phyloP scores from a whole-genome alignment of 2,329 filamentous ascomycete genomes.

The Beauveria brongniartii region DNA sequence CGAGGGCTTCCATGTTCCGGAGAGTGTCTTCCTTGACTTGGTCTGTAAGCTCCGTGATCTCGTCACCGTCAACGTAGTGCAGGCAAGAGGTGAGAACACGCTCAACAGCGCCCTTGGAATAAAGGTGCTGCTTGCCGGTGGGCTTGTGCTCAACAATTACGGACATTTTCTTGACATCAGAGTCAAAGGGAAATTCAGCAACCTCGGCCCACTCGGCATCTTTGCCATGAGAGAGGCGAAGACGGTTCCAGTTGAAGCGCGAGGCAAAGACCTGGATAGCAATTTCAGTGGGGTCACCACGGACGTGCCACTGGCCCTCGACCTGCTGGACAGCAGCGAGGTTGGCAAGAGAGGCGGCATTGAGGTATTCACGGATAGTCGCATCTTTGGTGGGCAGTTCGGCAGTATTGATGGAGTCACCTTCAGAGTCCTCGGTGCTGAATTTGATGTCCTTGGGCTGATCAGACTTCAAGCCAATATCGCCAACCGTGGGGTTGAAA shows the following conservation, averaged over 20 bases:
- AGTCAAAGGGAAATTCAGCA: constrained; percentile 67
- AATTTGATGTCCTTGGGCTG: constrained; percentile 29
- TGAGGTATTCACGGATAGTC: constrained; percentile 47
- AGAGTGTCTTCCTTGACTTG: constrained; percentile 49
- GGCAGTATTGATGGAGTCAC: constrained; percentile 19
- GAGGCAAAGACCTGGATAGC: constrained; percentile 67
- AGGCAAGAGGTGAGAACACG: constrained; percentile 57
- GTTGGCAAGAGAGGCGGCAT: constrained; percentile 58
- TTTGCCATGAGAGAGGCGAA: constrained; percentile 41
- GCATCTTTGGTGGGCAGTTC: constrained; percentile 36
- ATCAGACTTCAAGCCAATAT: constrained; percentile 31
- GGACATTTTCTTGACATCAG: constrained; percentile 68
- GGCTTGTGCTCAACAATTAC: constrained; percentile 50
- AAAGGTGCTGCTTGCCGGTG: constrained; percentile 37
- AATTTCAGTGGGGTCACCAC: constrained; percentile 60
- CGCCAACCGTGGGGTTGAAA: constrained; percentile 47
- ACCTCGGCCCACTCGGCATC: constrained; percentile 47
- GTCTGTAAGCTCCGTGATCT: constrained; percentile 40
- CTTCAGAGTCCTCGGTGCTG: constrained; percentile 18
- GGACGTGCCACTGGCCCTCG: constrained; percentile 49
- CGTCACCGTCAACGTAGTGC: constrained; percentile 35
- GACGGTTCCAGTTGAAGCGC: constrained; percentile 56
- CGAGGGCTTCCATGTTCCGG: constrained; percentile 60
- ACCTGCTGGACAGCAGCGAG: constrained; percentile 52
- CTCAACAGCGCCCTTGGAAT: constrained; percentile 63